phyloP scores from a whole-genome alignment of 2,329 filamentous ascomycete species.

The Neofusicoccum kwambonambiense region DNA sequence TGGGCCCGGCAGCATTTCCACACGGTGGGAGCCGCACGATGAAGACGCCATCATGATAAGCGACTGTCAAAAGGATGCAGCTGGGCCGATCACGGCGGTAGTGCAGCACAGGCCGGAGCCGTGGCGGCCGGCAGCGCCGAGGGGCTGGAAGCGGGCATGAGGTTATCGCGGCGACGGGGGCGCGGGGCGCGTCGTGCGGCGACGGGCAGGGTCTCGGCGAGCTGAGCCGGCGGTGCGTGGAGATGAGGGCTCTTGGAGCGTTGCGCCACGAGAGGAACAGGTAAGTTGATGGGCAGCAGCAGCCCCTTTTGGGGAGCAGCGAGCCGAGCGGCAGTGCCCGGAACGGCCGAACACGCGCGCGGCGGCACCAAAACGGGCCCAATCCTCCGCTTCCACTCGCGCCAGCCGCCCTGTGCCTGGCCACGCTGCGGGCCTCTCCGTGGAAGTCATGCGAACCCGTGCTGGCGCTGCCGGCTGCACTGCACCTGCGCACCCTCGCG shows the following conservation, averaged over 20 bases:
- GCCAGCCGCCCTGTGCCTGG: neutral
- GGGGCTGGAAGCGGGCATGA: neutral
- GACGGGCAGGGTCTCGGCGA: neutral
- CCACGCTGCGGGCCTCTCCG: neutral
- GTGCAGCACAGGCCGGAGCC: neutral
- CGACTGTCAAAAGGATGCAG: neutral
- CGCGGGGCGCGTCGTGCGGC: neutral
- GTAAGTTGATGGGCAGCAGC: neutral
- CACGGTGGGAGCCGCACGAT: conserved; percentile 8
- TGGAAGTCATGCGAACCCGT: neutral
- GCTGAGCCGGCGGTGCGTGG: neutral
- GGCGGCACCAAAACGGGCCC: neutral
- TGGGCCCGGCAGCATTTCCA: neutral
- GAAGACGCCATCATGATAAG: neutral
- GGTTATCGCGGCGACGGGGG: neutral
- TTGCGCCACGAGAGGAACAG: conserved; percentile 10
- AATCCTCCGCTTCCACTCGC: neutral
- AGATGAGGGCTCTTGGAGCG: neutral
- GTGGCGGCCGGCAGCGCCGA: conserved; percentile 5
- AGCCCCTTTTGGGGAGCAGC: neutral
- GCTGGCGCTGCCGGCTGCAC: too few species aligned
- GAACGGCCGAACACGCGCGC: neutral
- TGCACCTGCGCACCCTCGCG: conserved; percentile 19
- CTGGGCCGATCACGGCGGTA: neutral
- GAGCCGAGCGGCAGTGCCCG: neutral